Percentiles rank a stretch among this genome's conserved stretches.
Conservation (phyloP, 352 stramenopile species). For the Phytophthora lateralis region DNA sequence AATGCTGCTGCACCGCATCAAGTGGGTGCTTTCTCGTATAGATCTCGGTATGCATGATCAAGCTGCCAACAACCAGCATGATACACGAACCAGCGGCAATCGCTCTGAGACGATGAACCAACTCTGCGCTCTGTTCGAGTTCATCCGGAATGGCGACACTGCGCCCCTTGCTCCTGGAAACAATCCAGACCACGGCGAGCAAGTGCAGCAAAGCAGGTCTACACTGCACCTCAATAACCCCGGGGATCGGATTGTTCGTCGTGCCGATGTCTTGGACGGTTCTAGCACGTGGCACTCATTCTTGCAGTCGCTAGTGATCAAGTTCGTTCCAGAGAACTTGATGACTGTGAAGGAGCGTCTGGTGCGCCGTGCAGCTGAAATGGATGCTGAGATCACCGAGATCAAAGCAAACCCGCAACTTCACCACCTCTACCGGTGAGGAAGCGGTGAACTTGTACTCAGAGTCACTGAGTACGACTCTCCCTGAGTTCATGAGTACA, state of each 20-base stretch:
- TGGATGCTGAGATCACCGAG: constrained; percentile 52
- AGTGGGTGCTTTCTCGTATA: constrained; percentile 78
- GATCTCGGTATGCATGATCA: constrained; percentile 44
- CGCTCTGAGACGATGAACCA: constrained; percentile 49
- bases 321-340: constrained; percentile 73
- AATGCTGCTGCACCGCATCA: constrained; percentile 71
- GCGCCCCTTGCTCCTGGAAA: constrained; percentile 49
- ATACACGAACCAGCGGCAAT: constrained; percentile 10
- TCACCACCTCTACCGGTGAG: constrained; percentile 69
- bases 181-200: constrained; percentile 45
- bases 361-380: constrained; percentile 48
- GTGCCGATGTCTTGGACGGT: constrained; percentile 42
- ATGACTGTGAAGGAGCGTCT: constrained; percentile 68
- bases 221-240: constrained; percentile 6
- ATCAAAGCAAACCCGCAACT: constrained; percentile 68
- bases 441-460: neutral
- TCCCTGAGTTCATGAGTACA: neutral
- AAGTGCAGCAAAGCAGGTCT: constrained; percentile 13
- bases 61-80: constrained; percentile 18
- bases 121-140: constrained; percentile 78
- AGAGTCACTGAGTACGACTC: too few relatives aligned
- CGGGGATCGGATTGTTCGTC: constrained; percentile 26
- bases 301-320: constrained; percentile 62
- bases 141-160: constrained; percentile 65
- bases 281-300: constrained; percentile 64